Percentiles rank a stretch among this genome's conserved stretches.
These are phyloP conservation scores for Nemania sp. DNA, from an alignment of 2,329 filamentous ascomycete genomes.

Conservation along the genomic window DNA sequence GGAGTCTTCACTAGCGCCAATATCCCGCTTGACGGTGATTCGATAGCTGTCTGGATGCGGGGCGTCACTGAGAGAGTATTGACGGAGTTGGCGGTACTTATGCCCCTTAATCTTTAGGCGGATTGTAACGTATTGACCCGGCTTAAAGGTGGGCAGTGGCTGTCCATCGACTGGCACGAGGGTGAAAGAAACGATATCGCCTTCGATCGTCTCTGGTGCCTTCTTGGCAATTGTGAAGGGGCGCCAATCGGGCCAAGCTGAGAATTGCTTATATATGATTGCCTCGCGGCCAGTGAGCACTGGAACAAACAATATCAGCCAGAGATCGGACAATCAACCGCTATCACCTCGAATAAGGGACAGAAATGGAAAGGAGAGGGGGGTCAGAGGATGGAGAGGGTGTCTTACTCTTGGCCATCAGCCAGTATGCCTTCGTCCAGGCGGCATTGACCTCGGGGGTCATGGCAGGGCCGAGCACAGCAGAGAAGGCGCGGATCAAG, in stretches of 20 bases:
- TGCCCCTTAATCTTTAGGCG: conserved; percentile 67
- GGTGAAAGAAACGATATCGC: conserved; percentile 78
- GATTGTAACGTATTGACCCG: conserved; percentile 79
- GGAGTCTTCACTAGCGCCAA: conserved; percentile 58
- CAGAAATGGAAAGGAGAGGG: not conserved
- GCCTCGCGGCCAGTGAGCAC: conserved; percentile 76
- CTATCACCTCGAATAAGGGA: not conserved
- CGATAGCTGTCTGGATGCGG: conserved; percentile 73
- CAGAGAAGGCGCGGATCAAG: conserved; percentile 74
- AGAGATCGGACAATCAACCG: not conserved
- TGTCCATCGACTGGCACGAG: conserved; percentile 72
- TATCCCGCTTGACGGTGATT: conserved; percentile 77
- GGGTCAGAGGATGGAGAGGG: not conserved
- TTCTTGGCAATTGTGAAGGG: conserved; percentile 75
- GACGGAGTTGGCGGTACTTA: conserved; percentile 72
- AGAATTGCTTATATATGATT: conserved; percentile 70
- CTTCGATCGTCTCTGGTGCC: conserved; percentile 67
- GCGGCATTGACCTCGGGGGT: conserved; percentile 73
- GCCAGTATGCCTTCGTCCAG: conserved; percentile 78
- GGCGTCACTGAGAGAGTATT: conserved; percentile 79
- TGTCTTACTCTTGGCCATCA: conserved; percentile 69
- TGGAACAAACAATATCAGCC: conserved; percentile 3
- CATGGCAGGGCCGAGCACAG: conserved; percentile 74
- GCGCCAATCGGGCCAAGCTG: conserved; percentile 75
- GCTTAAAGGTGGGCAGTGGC: conserved; percentile 71